Evolutionary conservation across 2,329 filamentous ascomycete genomes (phyloP), one percentile per base, ranked within the genome.

Genomic region (Fusarium protoensiforme): DNA sequence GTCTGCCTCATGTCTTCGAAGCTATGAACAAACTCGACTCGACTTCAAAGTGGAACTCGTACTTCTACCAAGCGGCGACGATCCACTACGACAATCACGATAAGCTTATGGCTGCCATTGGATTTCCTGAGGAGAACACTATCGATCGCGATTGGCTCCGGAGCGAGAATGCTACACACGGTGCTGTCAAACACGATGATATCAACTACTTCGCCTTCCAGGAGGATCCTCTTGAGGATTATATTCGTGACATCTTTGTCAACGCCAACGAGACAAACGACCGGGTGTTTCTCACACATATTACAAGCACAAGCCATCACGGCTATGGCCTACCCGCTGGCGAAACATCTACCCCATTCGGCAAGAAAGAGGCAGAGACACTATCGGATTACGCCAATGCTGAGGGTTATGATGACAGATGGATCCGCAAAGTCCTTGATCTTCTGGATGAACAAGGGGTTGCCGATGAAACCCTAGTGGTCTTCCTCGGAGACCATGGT

Each of bases 1-100:
- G 84, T 48, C 67, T 85, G 61, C 80, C 84, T 1, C 84, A 81
- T 16, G 74, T 81, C 22, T 75, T 82, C 33, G 74, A 82, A 27
- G 75, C 75, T 24, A 70, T 82, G 58, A 81, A 81, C 63, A 46
- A 63, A 4, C 24, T 80, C 14, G 53, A 56, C 13, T 35, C 51
- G 51, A 22, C 18, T 35, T 74, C 67, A 39, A 74, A 74, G 18
- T 82, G 80, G 80, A 67, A 66, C 1, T 77, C 77, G 2, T 56
- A 56, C 1, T 81, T 78, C 39, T 75, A 80, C 67, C 78, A 80
- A 67, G 77, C 79, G 10, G 76, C 78, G 5, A 79, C 78, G 1
- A 66, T 75, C 20, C 36, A 57, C 7, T 81, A 78, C 64, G 80
- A 82, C 43, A 79, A 78, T 61, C 78, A 80, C 33, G 68, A 79